Base-by-base conservation (phyloP, 108 stramenopile species). In the Conticribra weissflogii region DNA sequence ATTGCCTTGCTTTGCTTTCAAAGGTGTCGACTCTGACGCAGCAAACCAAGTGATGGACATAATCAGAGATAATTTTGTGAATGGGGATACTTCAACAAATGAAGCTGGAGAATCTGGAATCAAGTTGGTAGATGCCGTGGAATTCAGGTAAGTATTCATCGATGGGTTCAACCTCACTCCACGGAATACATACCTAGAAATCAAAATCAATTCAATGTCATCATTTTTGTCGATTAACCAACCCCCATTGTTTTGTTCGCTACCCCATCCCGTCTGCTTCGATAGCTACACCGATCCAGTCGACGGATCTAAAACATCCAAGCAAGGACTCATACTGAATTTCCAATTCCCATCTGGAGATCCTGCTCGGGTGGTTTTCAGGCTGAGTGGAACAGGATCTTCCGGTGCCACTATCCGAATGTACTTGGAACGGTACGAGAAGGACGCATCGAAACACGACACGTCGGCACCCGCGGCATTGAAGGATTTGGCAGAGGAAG, bases 331-430 rank as follows among this genome's bases (percentile, higher is more conserved):
- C 24, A 94, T 96, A 46, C 80, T 98, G 31, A 76, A 81, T 49
- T 96, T 99, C 57, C n/a, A 86, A 30, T 82, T 83, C 23, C 82
- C 73, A 45, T 96, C 93, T 12, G 91, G 92, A 22, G 88, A 92
- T 60, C 69, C 85, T 18, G 90, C 91, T 25, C 84, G 99, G 14
- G 95, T 95, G 41, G 94, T 99, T 19, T 98, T 98, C 86, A 93
- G 99, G 9, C 81, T 99, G 12, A 91, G 89, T 63, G 99, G 99
- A 15, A 99, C 99, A 3, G 97, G 97, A 27, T 85, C 85, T 29
- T 85, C 89, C 9, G 99, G 99, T 24, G 99, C 99, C n/a, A 99
- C 99, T 7, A 88, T 99, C 54, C 94, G 99, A 55, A 88, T 99
- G 90, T 99, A 99, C 70, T 77, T 99, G 50, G 99, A 99, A 78